Evolutionary conservation across 108 stramenopile species (phyloP), one percentile per base, ranked within the genome.

Genomic region (Cylindrotheca closterium): DNA sequence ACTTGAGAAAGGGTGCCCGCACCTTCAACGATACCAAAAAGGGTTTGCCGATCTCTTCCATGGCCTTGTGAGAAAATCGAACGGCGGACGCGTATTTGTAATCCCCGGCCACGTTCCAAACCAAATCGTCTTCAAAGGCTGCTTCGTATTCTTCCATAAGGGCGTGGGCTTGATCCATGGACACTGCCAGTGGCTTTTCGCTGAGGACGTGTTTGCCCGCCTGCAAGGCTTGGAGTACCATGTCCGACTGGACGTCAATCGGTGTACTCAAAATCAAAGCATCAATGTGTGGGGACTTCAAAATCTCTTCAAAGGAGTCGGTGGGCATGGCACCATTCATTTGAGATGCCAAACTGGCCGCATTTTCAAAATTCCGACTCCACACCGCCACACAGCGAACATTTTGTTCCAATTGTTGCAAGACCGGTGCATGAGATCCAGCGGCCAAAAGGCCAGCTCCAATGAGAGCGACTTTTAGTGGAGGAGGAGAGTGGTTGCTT

Each of bases 401-500:
- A 1, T 31, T 4, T 2, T 65, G 25, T 2, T 12, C 10, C 7
- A 49, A 49, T 4, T 62, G 22, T 47, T 22, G 2, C 15, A 65
- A 25, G 12, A 29, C 46, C 10, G 65, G 54, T 22, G 52, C 52
- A 31, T 65, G 65, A 15, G 42, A 55, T 31, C 25, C 51, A 4
- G 52, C 31, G 28, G 65, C 65, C 54, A 65, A 55, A 21, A 65
- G 25, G 27, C 65, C 65, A 28, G 65, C 52, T 57, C 65, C 65
- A 2, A 65, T 4, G 1, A 65, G 65, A 3, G 54, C 65, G 24
- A 55, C 54, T 3, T 50, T 49, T 22, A 65, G 2, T 19, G 65
- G 65, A 24, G 42, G 65, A 42, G 15, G 10, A 42, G 37, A 10
- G 15, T 15, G 7, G 37, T 42, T 15, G 37, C 15, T 15, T 42